A percentile compares a stretch with the other conserved stretches of the same genome.
Conservation (phyloP, 2,329 filamentous ascomycete species). For the Botryosphaeria dothidea region DNA sequence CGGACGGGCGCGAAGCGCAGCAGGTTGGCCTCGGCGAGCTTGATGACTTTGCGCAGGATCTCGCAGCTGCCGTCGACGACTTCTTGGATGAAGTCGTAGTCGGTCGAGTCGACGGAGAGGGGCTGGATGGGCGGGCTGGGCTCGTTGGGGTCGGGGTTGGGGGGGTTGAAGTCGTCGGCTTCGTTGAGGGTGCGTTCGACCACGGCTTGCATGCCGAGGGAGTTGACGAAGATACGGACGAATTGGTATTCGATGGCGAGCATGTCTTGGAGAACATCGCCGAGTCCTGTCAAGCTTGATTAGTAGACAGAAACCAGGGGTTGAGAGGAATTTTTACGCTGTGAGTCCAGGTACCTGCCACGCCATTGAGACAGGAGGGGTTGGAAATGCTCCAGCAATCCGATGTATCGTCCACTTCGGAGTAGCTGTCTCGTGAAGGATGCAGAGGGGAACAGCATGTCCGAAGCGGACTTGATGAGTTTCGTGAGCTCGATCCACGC, state of each 20-base stretch:
- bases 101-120: conserved; percentile 49
- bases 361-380: conserved; percentile 43
- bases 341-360: conserved; percentile 40
- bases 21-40: conserved; percentile 47
- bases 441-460: conserved; percentile 53
- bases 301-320: background rate
- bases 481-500: conserved; percentile 49
- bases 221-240: conserved; percentile 46
- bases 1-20: conserved; percentile 56
- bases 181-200: conserved; percentile 54
- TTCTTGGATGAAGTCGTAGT: conserved; percentile 58
- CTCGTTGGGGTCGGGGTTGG: background rate
- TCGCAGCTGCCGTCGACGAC: conserved; percentile 57
- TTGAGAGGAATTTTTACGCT: conserved; percentile 29
- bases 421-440: conserved; percentile 43
- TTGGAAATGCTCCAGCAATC: conserved; percentile 49
- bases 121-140: conserved; percentile 40
- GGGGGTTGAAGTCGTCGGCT: conserved; percentile 28
- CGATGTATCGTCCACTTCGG: conserved; percentile 52
- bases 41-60: conserved; percentile 52
- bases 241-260: conserved; percentile 56
- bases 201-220: conserved; percentile 57
- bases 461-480: conserved; percentile 53
- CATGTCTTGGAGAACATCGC: conserved; percentile 46
- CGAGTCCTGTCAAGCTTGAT: conserved; percentile 28